Percentiles rank a stretch among this genome's conserved stretches.
Conservation (phyloP, 176 grass and related monocot genomes). For the Puya raimondii region DNA sequence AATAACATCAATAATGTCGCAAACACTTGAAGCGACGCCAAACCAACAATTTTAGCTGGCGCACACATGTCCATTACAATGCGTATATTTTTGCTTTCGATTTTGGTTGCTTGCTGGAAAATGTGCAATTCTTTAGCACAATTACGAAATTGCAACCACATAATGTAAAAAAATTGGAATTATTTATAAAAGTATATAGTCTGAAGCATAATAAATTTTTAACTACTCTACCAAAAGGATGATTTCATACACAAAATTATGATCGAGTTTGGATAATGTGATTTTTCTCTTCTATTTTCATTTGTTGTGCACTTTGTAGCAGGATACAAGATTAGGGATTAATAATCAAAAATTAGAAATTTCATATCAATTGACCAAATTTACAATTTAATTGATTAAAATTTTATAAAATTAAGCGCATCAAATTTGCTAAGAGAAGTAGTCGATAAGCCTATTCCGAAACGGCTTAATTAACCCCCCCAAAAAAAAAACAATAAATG, state of each 20-base stretch:
- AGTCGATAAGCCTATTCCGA: too few species aligned
- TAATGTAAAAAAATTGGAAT: not conserved
- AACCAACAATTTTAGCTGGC: not conserved
- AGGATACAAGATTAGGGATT: too few species aligned
- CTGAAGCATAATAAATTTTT: not conserved
- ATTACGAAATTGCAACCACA: not conserved
- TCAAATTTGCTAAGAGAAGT: too few species aligned
- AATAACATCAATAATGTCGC: not conserved
- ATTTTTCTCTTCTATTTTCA: too few species aligned
- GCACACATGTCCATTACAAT: not conserved
- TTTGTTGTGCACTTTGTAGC: too few species aligned
- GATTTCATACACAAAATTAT: not conserved
- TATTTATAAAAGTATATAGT: not conserved
- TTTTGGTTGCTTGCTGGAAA: conserved; percentile 1
- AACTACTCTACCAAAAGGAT: not conserved
- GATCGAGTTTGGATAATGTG: not conserved
- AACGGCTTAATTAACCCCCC: too few species aligned
- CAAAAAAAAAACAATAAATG: too few species aligned
- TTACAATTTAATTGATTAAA: too few species aligned
- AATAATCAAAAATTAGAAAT: too few species aligned
- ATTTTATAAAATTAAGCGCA: too few species aligned
- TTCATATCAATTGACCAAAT: too few species aligned
- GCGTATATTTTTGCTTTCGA: not conserved
- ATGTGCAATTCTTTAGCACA: conserved; percentile 1
- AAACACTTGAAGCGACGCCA: not conserved